A percentile compares a stretch with the other conserved stretches of the same genome.
These are phyloP conservation scores for Xylariaceae sp. DNA, from an alignment of 2,329 filamentous ascomycete species.

Conservation along the genomic window DNA sequence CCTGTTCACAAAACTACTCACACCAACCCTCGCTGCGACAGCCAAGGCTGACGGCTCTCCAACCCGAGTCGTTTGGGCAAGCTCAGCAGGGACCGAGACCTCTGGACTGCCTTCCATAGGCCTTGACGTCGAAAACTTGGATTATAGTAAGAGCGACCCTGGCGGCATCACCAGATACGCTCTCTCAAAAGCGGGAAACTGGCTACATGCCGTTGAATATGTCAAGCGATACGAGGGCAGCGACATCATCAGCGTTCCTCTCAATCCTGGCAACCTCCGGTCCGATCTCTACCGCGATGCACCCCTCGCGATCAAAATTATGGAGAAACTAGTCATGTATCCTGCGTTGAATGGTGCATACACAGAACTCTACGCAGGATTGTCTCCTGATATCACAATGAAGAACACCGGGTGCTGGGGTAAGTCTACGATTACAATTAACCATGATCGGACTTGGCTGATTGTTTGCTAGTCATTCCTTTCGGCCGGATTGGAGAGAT, in stretches of 20 bases:
- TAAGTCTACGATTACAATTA: conserved; percentile 16
- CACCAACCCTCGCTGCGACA: conserved; percentile 19
- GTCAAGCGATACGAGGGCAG: conserved; percentile 19
- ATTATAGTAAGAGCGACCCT: conserved; percentile 23
- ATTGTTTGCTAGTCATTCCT: conserved; percentile 34
- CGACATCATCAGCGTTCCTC: conserved; percentile 21
- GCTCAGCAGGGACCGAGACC: conserved; percentile 19
- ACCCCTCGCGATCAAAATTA: conserved; percentile 4
- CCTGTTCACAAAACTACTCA: conserved; percentile 26
- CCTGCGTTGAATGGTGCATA: conserved; percentile 32
- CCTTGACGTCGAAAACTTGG: conserved; percentile 17
- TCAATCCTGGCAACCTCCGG: conserved; percentile 27
- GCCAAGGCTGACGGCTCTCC: conserved; percentile 9
- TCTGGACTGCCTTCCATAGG: conserved; percentile 11
- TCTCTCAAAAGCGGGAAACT: conserved; percentile 23
- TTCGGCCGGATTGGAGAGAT: conserved; percentile 39
- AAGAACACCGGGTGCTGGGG: conserved; percentile 28
- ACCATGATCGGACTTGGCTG: not conserved
- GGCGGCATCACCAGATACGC: not conserved
- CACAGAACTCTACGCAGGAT: conserved; percentile 37
- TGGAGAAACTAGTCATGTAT: conserved; percentile 5
- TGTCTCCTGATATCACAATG: conserved; percentile 34
- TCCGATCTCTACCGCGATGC: conserved; percentile 24
- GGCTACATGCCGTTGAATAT: conserved; percentile 22
- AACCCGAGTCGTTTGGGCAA: conserved; percentile 27